These are phyloP conservation scores for Aureobasidium sp. DNA, from an alignment of 2,329 filamentous ascomycete species.

Conservation along the genomic window DNA sequence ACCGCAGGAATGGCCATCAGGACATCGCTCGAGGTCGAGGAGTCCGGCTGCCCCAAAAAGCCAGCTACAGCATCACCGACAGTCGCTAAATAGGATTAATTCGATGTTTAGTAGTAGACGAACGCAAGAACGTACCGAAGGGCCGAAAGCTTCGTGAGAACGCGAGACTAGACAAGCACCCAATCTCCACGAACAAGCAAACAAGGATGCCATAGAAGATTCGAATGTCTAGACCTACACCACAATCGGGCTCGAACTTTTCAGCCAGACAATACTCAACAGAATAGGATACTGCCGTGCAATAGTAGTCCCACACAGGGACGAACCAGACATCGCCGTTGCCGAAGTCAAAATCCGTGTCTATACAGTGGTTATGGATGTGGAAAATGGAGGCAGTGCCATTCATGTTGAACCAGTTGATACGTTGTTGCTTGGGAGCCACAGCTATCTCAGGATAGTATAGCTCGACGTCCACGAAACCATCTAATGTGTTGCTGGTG, in stretches of 20 bases:
- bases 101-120: background rate
- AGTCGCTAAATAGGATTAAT: background rate
- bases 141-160: background rate
- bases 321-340: background rate
- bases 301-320: background rate
- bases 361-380: background rate
- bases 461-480: background rate
- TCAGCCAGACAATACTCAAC: slow-evolving; percentile 4
- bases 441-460: background rate
- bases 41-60: background rate
- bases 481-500: background rate
- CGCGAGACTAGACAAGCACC: background rate
- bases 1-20: background rate
- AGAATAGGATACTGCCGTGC: background rate
- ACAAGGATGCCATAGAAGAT: background rate
- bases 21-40: background rate
- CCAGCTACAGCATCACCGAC: background rate
- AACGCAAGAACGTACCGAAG: background rate
- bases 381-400: background rate
- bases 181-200: background rate
- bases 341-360: background rate
- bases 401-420: background rate
- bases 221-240: background rate
- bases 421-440: background rate
- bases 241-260: background rate